Base-by-base conservation (phyloP, 768 basidiomycete species). In the Rubroboletus pulcherrimus region DNA sequence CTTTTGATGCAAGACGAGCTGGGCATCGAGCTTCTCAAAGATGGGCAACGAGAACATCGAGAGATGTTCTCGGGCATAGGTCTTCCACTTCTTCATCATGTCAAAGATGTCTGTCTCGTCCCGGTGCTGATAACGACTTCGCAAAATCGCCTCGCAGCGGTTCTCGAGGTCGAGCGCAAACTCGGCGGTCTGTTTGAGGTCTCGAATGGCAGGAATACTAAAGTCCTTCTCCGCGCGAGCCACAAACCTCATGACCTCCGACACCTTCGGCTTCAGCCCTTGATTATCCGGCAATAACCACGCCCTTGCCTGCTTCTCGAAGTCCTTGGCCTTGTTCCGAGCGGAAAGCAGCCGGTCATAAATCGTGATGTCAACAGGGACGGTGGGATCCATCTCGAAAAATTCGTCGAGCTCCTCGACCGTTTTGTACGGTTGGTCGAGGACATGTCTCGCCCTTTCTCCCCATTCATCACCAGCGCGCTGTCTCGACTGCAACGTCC, bases 391-490 rank as follows among this genome's bases (percentile, higher is more conserved):
- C 65, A 82, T 78, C 53, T 83, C 77, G 21, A 83, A 80, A 61
- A 92, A 85, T 46, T 85, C 81, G 29, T 92, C 85, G 29, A 96
- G 77, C 55, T 91, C 88, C 35, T 83, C 82, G 46, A 94, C 80
- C 7, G 86, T 86, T 66, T 91, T 89, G 67, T 82, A 74, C 6
- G 85, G 82, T 63, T 88, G 82, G 21, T 80, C 80, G 39, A 94
- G 76, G 47, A 91, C 71, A 26, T 73, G 77, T 51, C 81, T 81
- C 2, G 89, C 91, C 43, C 80, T 78, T 54, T 82, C 77, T 59
- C 90, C 87, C 94, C 94, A 98, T 24, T 80, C 81, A 48, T 81
- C 76, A 2, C 93, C 95, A 31, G 82, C 81, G 10, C 73, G 75
- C 61, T 86, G 79, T 55, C 85, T 79, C n/a, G 77, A 75, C 58